Evolutionary conservation across 495 filamentous ascomycete genomes (phyloP).

Genomic region (Entonaema liquescens): DNA sequence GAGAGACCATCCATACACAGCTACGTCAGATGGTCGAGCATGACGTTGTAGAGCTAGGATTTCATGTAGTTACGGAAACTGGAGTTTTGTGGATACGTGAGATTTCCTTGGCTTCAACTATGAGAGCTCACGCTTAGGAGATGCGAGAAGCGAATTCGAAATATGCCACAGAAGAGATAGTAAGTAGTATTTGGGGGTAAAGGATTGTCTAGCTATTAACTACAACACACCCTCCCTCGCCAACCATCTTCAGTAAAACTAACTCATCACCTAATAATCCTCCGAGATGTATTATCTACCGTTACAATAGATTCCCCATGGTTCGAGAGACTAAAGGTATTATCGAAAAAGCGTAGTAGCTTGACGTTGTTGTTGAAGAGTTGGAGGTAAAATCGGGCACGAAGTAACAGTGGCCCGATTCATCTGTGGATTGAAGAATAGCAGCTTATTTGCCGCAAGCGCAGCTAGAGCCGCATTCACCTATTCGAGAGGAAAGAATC

Average conservation of each 20-base stretch:
- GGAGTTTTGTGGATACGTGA: no score
- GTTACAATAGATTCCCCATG: background rate
- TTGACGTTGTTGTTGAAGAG: conserved; percentile 2
- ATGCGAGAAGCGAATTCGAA: background rate
- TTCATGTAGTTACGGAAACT: no score
- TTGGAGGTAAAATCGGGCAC: conserved; percentile 23
- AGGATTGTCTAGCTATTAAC: conserved; percentile 29
- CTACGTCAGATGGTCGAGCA: no score
- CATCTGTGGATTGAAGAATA: conserved; percentile 3
- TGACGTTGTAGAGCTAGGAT: no score
- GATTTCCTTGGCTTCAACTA: no score
- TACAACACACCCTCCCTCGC: conserved; percentile 16
- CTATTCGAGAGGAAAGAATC: conserved; percentile 29
- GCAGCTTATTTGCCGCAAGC: conserved; percentile 49
- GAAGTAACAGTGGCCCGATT: conserved; percentile 22
- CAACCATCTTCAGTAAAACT: background rate
- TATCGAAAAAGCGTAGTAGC: conserved; percentile 4
- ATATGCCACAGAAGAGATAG: background rate
- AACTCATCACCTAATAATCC: background rate
- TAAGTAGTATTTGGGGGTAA: conserved; percentile 11
- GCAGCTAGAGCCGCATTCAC: conserved; percentile 53
- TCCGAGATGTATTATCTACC: conserved; percentile 16
- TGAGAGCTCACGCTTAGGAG: no score
- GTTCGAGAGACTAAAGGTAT: conserved; percentile 19
- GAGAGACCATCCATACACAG: no score